These are phyloP conservation scores for Pseudogymnoascus sp. DNA, from an alignment of 2,329 filamentous ascomycete species.

Conservation along the genomic window DNA sequence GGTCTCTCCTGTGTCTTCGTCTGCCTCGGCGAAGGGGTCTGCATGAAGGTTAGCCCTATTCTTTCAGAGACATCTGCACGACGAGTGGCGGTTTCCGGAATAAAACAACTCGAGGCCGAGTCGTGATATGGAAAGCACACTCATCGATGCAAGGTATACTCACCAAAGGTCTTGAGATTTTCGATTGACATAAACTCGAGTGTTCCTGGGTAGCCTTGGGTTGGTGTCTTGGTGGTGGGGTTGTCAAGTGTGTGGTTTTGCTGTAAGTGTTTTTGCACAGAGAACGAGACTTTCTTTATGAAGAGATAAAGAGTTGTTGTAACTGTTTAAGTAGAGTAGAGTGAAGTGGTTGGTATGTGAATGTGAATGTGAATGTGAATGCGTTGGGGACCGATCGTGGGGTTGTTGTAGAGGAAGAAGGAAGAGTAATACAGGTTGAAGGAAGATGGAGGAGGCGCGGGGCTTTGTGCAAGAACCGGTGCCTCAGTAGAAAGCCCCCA, in stretches of 20 bases:
- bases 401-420: constrained; percentile 1
- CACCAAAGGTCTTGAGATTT: constrained; percentile 95
- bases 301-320: neutral
- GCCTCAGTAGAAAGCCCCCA: constrained; percentile 4
- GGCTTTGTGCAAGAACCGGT: constrained; percentile 8
- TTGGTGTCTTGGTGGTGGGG: constrained; percentile 15
- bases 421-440: constrained; percentile 5
- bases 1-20: constrained; percentile 95
- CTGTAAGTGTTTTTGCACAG: neutral
- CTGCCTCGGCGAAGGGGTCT: constrained; percentile 99
- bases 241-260: constrained; percentile 12
- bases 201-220: constrained; percentile 44
- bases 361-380: neutral
- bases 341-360: neutral
- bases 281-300: neutral
- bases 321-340: neutral
- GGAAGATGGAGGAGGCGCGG: constrained; percentile 1
- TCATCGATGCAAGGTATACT: constrained; percentile 26
- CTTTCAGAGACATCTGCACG: constrained; percentile 12
- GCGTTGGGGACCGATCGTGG: neutral
- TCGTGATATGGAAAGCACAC: neutral
- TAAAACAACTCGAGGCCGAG: neutral
- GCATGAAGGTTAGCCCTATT: constrained; percentile 21
- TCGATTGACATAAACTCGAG: constrained; percentile 97
- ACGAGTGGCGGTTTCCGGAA: constrained; percentile 10